Percentiles rank a stretch among this genome's conserved stretches.
Conservation (phyloP, 2,329 filamentous ascomycete species). For the Ophiocordyceps camponoti-floridani region DNA sequence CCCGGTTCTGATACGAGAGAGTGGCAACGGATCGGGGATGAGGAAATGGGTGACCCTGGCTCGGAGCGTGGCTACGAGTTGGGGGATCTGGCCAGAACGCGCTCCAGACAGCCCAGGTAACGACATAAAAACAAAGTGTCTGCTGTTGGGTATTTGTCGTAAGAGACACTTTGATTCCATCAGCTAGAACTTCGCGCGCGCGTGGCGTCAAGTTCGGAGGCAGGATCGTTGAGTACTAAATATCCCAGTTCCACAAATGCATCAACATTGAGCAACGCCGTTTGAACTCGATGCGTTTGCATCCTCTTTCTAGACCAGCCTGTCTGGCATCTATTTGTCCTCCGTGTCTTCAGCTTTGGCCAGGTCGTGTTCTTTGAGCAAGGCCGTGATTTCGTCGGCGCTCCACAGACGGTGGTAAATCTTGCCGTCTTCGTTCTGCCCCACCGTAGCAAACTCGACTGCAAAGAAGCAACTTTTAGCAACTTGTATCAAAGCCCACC, state of each 20-base stretch:
- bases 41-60: slow-evolving; percentile 28
- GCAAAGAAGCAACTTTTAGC: slow-evolving; percentile 5
- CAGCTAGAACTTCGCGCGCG: no score
- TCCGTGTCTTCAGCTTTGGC: slow-evolving; percentile 68
- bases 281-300: not conserved
- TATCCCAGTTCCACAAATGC: not conserved
- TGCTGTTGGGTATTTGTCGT: no score
- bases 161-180: no score
- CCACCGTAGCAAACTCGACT: slow-evolving; percentile 98
- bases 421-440: slow-evolving; percentile 84
- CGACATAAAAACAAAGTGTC: not conserved
- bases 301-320: no score
- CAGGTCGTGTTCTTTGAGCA: slow-evolving; percentile 89
- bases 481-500: slow-evolving; percentile 8
- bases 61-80: slow-evolving; percentile 13
- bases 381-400: slow-evolving; percentile 84
- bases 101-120: slow-evolving; percentile 6
- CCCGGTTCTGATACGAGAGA: slow-evolving; percentile 18
- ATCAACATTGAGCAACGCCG: not conserved
- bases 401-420: slow-evolving; percentile 98
- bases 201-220: not conserved
- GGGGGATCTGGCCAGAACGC: slow-evolving; percentile 8
- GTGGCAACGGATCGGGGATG: slow-evolving; percentile 31
- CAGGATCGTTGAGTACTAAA: not conserved
- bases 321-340: slow-evolving; percentile 30